A percentile compares a stretch with the other conserved stretches of the same genome.
These are phyloP conservation scores for Acanthamoeba triangularis DNA, from an alignment of 208 protist genomes.

Conservation along the genomic window DNA sequence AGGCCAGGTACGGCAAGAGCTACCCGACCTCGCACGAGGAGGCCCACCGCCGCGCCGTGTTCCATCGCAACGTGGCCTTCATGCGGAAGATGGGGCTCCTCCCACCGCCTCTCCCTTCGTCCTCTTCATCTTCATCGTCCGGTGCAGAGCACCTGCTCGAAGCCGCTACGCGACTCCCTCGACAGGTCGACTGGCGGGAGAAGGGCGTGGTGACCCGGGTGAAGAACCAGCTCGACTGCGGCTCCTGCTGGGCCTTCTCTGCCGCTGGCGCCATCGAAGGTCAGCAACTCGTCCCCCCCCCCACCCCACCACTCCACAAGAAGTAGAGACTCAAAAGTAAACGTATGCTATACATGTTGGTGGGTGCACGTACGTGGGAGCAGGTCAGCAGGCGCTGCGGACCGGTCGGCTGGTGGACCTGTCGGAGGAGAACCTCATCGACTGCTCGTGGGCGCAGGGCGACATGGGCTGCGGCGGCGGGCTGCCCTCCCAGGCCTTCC, in stretches of 20 bases:
- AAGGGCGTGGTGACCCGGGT: conserved; percentile 93
- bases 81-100: conserved; percentile 7
- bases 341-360: too few species aligned
- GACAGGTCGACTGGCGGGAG: conserved; percentile 92
- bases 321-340: too few species aligned
- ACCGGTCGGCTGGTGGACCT: background rate
- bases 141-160: background rate
- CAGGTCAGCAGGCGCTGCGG: background rate
- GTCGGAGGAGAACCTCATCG: conserved; percentile 34
- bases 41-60: background rate
- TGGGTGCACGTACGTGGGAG: background rate
- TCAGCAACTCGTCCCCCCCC: conserved; percentile 31
- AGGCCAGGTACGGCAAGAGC: background rate
- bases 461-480: conserved; percentile 95
- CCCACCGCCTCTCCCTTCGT: background rate
- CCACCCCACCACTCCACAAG: too few species aligned
- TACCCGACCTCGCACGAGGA: background rate
- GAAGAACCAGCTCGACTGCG: conserved; percentile 92
- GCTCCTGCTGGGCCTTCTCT: conserved; percentile 95
- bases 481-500: conserved; percentile 77
- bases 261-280: conserved; percentile 95
- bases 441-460: conserved; percentile 50
- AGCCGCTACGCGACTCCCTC: conserved; percentile 66
- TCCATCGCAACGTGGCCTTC: conserved; percentile 11
- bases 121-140: background rate